These are phyloP conservation scores for Phytophthora aleatoria DNA, from an alignment of 352 stramenopile species.

Conservation along the genomic window DNA sequence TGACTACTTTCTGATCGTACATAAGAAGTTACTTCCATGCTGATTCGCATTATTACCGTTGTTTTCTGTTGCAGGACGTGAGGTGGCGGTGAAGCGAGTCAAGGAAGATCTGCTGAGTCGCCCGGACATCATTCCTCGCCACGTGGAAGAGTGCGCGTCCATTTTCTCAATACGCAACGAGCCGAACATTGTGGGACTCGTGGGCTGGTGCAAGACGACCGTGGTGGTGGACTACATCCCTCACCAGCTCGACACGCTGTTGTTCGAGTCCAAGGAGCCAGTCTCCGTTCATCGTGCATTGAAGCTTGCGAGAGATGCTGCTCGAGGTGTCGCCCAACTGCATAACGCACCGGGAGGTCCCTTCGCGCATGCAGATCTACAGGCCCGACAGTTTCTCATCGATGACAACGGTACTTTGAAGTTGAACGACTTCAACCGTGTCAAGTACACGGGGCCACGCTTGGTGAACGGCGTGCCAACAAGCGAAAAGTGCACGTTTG, in stretches of 20 bases:
- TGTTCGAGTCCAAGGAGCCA: slow-evolving; percentile 52
- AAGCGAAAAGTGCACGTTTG: slow-evolving; percentile 60
- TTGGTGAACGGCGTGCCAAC: slow-evolving; percentile 39
- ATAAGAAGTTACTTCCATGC: not conserved
- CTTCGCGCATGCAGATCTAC: slow-evolving; percentile 82
- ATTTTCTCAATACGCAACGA: slow-evolving; percentile 75
- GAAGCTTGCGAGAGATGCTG: slow-evolving; percentile 56
- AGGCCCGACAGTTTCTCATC: slow-evolving; percentile 83
- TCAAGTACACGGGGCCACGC: slow-evolving; percentile 68
- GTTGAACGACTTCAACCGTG: slow-evolving; percentile 86
- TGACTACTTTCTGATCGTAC: not conserved
- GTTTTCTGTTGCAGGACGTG: slow-evolving; percentile 39
- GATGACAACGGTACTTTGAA: slow-evolving; percentile 53
- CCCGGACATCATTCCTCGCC: slow-evolving; percentile 66
- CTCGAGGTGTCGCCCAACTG: slow-evolving; percentile 64
- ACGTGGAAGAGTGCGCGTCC: slow-evolving; percentile 71
- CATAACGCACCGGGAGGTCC: slow-evolving; percentile 66
- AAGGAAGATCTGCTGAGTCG: slow-evolving; percentile 62
- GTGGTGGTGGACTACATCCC: slow-evolving; percentile 81
- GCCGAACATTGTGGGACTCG: slow-evolving; percentile 70
- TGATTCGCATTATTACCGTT: not conserved
- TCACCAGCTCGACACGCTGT: slow-evolving; percentile 57
- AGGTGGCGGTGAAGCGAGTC: slow-evolving; percentile 72
- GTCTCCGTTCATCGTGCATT: slow-evolving; percentile 56
- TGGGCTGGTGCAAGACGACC: slow-evolving; percentile 80